Conservation (phyloP, 768 basidiomycete species). For the Hygrophoropsis aurantiaca region DNA sequence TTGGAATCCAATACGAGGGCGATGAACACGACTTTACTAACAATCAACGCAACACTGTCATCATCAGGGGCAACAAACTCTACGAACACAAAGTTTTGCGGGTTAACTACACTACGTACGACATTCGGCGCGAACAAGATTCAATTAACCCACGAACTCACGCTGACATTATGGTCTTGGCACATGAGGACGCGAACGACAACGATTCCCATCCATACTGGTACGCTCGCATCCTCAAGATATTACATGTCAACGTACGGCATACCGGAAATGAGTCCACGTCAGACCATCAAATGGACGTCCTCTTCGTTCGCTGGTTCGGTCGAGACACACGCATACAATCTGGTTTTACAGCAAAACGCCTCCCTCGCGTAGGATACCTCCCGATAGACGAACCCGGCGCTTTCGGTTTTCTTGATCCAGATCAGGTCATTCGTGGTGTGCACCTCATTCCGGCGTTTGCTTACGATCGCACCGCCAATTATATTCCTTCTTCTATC, state of each 20-base stretch:
- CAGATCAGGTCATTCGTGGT: conserved; percentile 35
- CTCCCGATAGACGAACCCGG: conserved; percentile 19
- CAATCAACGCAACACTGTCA: conserved; percentile 18
- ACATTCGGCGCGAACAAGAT: conserved; percentile 21
- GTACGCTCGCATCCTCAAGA: conserved; percentile 36
- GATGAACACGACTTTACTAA: conserved; percentile 17
- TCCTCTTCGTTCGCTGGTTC: conserved; percentile 45
- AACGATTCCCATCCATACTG: conserved; percentile 31
- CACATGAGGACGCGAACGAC: conserved; percentile 13
- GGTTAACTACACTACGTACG: conserved; percentile 32
- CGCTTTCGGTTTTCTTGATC: conserved; percentile 49
- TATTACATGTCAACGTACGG: conserved; percentile 22
- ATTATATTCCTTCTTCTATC: conserved; percentile 5
- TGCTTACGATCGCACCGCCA: conserved; percentile 11
- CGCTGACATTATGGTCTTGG: conserved; percentile 35
- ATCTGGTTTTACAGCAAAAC: conserved; percentile 24
- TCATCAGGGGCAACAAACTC: conserved; percentile 28
- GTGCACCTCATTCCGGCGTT: conserved; percentile 46
- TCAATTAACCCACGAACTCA: conserved; percentile 28
- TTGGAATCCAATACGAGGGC: conserved; percentile 6
- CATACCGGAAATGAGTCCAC: background rate
- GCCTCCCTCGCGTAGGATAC: conserved; percentile 40
- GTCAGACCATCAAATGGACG: conserved; percentile 26
- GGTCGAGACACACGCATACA: conserved; percentile 20
- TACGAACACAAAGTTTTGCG: conserved; percentile 32